Percentiles rank a stretch among this genome's conserved stretches.
Conservation (phyloP, 2,329 filamentous ascomycete genomes). For the Diaporthe sp. region DNA sequence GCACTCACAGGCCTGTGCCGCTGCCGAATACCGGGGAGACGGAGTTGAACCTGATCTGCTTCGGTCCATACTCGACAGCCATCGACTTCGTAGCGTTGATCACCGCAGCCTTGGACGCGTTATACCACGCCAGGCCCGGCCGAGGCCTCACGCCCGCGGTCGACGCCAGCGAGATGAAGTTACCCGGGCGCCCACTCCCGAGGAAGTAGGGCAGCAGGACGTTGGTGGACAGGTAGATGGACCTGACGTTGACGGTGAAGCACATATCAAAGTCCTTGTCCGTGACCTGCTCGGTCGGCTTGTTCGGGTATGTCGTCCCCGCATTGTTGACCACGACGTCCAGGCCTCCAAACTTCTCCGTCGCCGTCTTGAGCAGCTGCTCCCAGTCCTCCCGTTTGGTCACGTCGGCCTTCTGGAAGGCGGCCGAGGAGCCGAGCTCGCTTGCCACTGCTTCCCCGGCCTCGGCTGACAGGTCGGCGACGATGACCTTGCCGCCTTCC, state of each 20-base stretch:
- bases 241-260: conserved; percentile 78
- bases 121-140: conserved; percentile 77
- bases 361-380: conserved; percentile 56
- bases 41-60: conserved; percentile 80
- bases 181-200: conserved; percentile 66
- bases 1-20: conserved; percentile 69
- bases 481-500: conserved; percentile 42
- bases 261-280: conserved; percentile 76
- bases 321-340: conserved; percentile 74
- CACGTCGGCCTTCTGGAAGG: conserved; percentile 58
- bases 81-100: conserved; percentile 70
- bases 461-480: conserved; percentile 62
- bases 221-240: conserved; percentile 71
- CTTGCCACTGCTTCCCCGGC: conserved; percentile 58
- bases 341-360: conserved; percentile 62
- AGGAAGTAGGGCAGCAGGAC: conserved; percentile 73
- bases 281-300: conserved; percentile 73
- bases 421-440: conserved; percentile 58
- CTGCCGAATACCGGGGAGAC: conserved; percentile 75
- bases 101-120: conserved; percentile 76
- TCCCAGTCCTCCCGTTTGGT: conserved; percentile 67
- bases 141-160: conserved; percentile 72
- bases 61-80: conserved; percentile 79
- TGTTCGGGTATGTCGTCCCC: conserved; percentile 69
- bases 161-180: conserved; percentile 75